Percentiles rank a stretch among this genome's conserved stretches.
Evolutionary conservation across 2,329 filamentous ascomycete species (phyloP).

Genomic region (Claviceps maximensis): DNA sequence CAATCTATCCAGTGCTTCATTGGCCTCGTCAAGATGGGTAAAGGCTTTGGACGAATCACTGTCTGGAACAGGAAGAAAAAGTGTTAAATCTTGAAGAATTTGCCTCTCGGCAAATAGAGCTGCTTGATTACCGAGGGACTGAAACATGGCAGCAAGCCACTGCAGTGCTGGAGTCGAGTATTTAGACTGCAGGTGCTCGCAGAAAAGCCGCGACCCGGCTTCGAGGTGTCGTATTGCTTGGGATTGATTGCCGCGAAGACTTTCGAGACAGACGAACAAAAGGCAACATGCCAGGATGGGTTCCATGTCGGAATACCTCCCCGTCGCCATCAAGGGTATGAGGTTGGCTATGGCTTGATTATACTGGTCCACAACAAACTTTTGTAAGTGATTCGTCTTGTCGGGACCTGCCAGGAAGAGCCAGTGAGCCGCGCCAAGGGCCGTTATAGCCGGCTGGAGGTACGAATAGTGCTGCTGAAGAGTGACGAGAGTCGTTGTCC

Average conservation of each 20-base stretch:
- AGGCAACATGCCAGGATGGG: conserved; percentile 1
- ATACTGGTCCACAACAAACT: conserved; percentile 1
- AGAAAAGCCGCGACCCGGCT: conserved; percentile 1
- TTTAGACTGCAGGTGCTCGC: neutral
- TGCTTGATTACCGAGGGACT: conserved; percentile 2
- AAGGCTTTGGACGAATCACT: neutral
- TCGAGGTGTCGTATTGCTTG: conserved; percentile 3
- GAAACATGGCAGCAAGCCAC: conserved; percentile 4
- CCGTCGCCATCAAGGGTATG: neutral
- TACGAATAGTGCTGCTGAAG: conserved; percentile 1
- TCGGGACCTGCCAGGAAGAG: neutral
- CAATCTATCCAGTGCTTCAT: conserved; percentile 1
- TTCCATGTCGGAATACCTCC: neutral
- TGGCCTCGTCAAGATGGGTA: neutral
- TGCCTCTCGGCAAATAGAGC: conserved; percentile 1
- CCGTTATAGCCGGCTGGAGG: conserved; percentile 1
- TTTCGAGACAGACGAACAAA: conserved; percentile 1
- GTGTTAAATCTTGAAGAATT: neutral
- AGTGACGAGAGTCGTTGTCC: neutral
- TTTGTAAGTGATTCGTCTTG: neutral
- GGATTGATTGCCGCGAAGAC: conserved; percentile 2
- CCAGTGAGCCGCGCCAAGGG: conserved; percentile 2
- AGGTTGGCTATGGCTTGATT: neutral
- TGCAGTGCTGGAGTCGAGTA: neutral
- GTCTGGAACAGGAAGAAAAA: neutral